A percentile compares a stretch with the other conserved stretches of the same genome.
phyloP scores from a whole-genome alignment of 306 rosid species.

The Dryas drummondii region DNA sequence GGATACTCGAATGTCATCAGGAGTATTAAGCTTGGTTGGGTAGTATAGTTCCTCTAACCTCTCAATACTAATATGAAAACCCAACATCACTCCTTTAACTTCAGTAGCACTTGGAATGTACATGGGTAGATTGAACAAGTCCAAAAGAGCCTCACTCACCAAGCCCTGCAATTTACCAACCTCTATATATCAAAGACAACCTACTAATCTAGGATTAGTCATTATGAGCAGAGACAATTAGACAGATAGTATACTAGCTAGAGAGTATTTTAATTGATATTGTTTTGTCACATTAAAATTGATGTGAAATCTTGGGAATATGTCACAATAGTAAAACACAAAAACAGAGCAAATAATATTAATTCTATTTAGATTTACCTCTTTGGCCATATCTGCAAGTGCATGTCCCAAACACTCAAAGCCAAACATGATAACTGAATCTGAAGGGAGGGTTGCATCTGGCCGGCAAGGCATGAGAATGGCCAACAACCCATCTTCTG shows the following conservation, averaged over 20 bases:
- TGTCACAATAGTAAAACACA: no score
- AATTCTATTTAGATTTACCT: not conserved
- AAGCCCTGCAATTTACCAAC: not conserved
- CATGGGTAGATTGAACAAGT: constrained; percentile 9
- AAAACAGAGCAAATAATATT: not conserved
- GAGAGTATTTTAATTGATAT: no score
- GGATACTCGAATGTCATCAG: not conserved
- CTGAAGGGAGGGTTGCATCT: not conserved
- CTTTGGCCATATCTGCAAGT: constrained; percentile 15
- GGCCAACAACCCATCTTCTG: constrained; percentile 19
- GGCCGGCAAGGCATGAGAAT: constrained; percentile 3
- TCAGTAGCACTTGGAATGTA: constrained; percentile 7
- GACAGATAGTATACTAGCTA: no score
- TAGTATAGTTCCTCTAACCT: not conserved
- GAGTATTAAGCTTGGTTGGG: not conserved
- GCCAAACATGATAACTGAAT: not conserved
- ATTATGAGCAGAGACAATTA: no score
- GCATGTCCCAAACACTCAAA: not conserved
- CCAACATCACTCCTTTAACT: not conserved
- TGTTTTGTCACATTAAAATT: no score
- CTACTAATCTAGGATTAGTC: no score
- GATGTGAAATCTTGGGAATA: no score
- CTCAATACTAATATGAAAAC: constrained; percentile 5
- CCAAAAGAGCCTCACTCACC: constrained; percentile 8
- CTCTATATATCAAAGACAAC: no score